phyloP scores from a whole-genome alignment of 2,329 filamentous ascomycete genomes.

The Colletotrichum australisinense region DNA sequence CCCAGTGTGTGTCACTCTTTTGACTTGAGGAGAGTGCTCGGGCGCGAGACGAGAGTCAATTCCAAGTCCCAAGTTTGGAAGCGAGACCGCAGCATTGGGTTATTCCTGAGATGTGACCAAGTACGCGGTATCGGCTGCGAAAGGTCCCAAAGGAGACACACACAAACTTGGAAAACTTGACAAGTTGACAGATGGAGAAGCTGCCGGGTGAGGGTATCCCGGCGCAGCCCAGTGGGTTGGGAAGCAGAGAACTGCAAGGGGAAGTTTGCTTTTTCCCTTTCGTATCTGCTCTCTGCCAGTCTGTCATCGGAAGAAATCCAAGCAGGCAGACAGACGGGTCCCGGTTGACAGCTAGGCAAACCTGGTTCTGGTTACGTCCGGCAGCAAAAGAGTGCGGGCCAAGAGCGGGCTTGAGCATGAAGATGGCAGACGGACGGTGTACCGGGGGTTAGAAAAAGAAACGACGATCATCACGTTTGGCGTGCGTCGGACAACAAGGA shows the following conservation, averaged over 20 bases:
- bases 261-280: constrained; percentile 5
- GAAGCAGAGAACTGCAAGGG: not conserved
- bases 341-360: not conserved
- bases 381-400: not conserved
- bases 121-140: not conserved
- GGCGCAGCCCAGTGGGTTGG: not conserved
- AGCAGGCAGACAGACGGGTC: not conserved
- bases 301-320: not conserved
- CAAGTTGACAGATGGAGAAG: not conserved
- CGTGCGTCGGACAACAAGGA: constrained; percentile 24
- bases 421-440: constrained; percentile 3
- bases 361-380: not conserved
- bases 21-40: not conserved
- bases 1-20: constrained; percentile 12
- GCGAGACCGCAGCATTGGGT: not conserved
- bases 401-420: not conserved
- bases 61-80: not conserved
- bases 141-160: not conserved
- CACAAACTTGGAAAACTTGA: not conserved
- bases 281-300: not conserved
- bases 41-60: not conserved
- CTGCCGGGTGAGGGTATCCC: not conserved
- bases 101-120: not conserved
- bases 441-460: constrained; percentile 5
- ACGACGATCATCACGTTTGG: constrained; percentile 23